Base-by-base conservation (phyloP, 768 basidiomycete species). In the Leucosporidium yakuticum region DNA sequence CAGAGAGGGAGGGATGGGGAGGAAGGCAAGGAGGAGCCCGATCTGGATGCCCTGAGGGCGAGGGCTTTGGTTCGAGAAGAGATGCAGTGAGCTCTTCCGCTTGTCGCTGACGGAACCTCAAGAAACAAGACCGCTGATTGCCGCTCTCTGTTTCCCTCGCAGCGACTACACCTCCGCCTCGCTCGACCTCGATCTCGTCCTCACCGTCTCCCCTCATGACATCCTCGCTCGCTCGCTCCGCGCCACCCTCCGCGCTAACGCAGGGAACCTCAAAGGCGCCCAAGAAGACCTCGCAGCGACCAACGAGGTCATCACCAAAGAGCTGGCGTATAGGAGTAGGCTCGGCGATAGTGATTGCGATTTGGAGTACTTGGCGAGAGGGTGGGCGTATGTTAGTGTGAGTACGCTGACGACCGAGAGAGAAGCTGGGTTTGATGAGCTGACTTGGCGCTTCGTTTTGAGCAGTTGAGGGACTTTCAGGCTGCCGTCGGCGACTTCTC, bases 21-120 rank as follows among this genome's bases (percentile, higher is more conserved):
- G 27, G 23, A 11, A 2, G 72, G 19, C 27, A 32, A 25, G 34
- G 32, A 62, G 31, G 63, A 53, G 27, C 49, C 63, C 48, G 60
- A 65, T 15, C 23, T 74, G 20, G 73, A 74, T n/a, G 73, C 67
- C 2, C 29, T 74, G 58, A 29, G 73, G 14, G 60, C 60, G 5
- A n/a, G 65, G 21, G 73, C 73, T 19, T 25, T 74, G 29, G 65
- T 68, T 0, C 9, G 20, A 7, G 67, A 66, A 31, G 70, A 71
- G 48, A 29, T 68, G 51, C 66, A 71, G 70, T 68, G 32, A 20
- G 70, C 59, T 32, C 6, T 21, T 19, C 3, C 29, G 21, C 20
- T 44, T 27, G 11, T 15, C 44, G 39, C 19, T n/a, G 12, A 6
- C 1, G 12, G 11, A 4, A 9, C 21, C 9, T 15, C 21, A 0